Evolutionary conservation across 345 rosid species (phyloP).

Genomic region (Moringa oleifera): DNA sequence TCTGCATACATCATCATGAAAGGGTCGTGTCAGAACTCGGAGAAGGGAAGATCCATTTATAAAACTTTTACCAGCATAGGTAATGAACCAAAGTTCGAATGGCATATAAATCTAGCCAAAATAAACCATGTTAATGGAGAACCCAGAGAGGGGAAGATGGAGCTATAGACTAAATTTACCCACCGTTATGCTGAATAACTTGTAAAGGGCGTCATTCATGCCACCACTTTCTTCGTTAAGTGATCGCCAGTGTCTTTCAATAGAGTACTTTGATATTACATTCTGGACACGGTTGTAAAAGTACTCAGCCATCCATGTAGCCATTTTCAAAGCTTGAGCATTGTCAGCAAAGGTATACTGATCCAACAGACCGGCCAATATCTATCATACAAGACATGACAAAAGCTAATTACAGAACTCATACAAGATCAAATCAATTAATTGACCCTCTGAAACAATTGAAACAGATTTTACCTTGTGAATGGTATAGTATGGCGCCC

Average conservation of each 20-base stretch:
- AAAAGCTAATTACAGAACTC: not conserved
- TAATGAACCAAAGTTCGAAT: not conserved
- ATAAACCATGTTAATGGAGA: not conserved
- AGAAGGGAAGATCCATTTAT: too few species aligned
- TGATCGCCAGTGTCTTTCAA: constrained; percentile 72
- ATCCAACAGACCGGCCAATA: constrained; percentile 87
- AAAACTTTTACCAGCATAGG: not conserved
- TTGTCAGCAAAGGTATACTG: constrained; percentile 68
- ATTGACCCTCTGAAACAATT: too few species aligned
- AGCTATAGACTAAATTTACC: not conserved
- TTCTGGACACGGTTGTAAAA: constrained; percentile 79
- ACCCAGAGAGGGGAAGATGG: not conserved
- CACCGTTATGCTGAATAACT: constrained; percentile 61
- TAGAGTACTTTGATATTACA: constrained; percentile 47
- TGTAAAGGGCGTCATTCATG: constrained; percentile 92
- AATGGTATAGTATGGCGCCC: constrained; percentile 98
- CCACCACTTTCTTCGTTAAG: constrained; percentile 97
- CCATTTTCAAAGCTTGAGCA: constrained; percentile 66
- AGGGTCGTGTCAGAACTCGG: constrained; percentile 16
- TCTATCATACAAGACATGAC: constrained; percentile 27
- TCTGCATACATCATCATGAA: constrained; percentile 37
- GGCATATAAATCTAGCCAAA: not conserved
- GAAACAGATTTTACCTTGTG: constrained; percentile 55
- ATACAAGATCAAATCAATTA: constrained; percentile 4
- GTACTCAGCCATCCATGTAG: constrained; percentile 83